Percentiles rank a stretch among this genome's conserved stretches.
phyloP scores from a whole-genome alignment of 1,139 yeast genomes.

The Kodamaea plutei region DNA sequence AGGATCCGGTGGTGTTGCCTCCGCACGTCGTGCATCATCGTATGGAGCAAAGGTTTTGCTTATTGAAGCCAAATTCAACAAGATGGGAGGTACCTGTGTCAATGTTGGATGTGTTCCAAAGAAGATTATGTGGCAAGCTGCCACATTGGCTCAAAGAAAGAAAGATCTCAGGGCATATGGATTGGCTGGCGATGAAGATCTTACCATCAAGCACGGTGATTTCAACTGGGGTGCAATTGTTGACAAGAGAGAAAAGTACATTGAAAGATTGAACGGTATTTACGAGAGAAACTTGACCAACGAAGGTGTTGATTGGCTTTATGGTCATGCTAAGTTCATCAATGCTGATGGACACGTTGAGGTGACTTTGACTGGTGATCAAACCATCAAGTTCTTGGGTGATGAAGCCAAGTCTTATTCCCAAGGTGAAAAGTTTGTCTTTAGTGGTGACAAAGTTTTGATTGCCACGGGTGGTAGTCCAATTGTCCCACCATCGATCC shows the following conservation, averaged over 20 bases:
- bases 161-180: slow-evolving; percentile 80
- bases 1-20: slow-evolving; percentile 99
- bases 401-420: slow-evolving; percentile 23
- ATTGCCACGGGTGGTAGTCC: slow-evolving; percentile 95
- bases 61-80: slow-evolving; percentile 64
- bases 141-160: slow-evolving; percentile 76
- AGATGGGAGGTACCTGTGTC: slow-evolving; percentile 96
- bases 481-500: slow-evolving; percentile 61
- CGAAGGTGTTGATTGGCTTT: slow-evolving; percentile 84
- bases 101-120: slow-evolving; percentile 99
- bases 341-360: slow-evolving; percentile 68
- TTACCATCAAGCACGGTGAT: slow-evolving; percentile 46
- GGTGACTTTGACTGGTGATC: slow-evolving; percentile 52
- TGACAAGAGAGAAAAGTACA: slow-evolving; percentile 86
- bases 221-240: slow-evolving; percentile 83
- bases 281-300: slow-evolving; percentile 81
- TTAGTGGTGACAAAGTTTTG: slow-evolving; percentile 76
- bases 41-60: slow-evolving; percentile 86
- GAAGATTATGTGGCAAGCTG: slow-evolving; percentile 98
- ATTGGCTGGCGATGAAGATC: slow-evolving; percentile 53
- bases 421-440: slow-evolving; percentile 53
- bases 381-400: slow-evolving; percentile 31
- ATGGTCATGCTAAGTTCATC: slow-evolving; percentile 82
- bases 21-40: slow-evolving; percentile 93
- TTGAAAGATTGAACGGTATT: slow-evolving; percentile 82